phyloP scores from a whole-genome alignment of 352 stramenopile species.

The Pythium pyrilobum region DNA sequence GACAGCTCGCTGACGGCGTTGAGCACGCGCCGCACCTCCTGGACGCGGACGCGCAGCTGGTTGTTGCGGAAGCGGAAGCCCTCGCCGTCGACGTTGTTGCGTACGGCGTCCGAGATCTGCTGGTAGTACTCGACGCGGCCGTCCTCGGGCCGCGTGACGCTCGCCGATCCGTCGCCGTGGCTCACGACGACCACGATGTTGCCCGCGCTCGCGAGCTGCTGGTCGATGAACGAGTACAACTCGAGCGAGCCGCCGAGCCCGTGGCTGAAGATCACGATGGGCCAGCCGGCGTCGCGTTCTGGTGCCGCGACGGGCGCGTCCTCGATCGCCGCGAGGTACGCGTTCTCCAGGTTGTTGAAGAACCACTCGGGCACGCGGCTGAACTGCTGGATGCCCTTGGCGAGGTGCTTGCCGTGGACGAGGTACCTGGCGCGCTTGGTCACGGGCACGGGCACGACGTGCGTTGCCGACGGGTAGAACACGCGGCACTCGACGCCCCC shows the following conservation, averaged over 20 bases:
- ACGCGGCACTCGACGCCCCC: slow-evolving; percentile 56
- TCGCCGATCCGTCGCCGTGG: slow-evolving; percentile 62
- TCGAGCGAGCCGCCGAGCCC: slow-evolving; percentile 51
- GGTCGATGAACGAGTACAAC: slow-evolving; percentile 54
- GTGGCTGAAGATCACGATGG: slow-evolving; percentile 59
- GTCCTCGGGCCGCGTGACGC: slow-evolving; percentile 37
- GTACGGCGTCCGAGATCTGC: slow-evolving; percentile 37
- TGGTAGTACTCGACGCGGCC: slow-evolving; percentile 54
- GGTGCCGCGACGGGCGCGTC: slow-evolving; percentile 31
- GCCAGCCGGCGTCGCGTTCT: slow-evolving; percentile 25
- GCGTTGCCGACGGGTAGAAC: slow-evolving; percentile 46
- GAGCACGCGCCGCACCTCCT: slow-evolving; percentile 42
- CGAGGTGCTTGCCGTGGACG: slow-evolving; percentile 50
- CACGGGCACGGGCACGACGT: background rate
- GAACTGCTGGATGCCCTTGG: slow-evolving; percentile 43
- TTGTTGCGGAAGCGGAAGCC: slow-evolving; percentile 55
- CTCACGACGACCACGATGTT: slow-evolving; percentile 52
- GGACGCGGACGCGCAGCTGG: slow-evolving; percentile 50
- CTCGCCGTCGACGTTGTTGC: slow-evolving; percentile 39
- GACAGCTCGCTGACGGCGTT: slow-evolving; percentile 23
- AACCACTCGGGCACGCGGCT: slow-evolving; percentile 41
- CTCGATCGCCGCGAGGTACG: slow-evolving; percentile 33
- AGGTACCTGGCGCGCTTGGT: slow-evolving; percentile 26
- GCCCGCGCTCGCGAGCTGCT: slow-evolving; percentile 63
- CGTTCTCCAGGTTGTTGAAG: slow-evolving; percentile 50